Evolutionary conservation across 2,329 filamentous ascomycete species (phyloP).

Genomic region (Monosporascus sp.): DNA sequence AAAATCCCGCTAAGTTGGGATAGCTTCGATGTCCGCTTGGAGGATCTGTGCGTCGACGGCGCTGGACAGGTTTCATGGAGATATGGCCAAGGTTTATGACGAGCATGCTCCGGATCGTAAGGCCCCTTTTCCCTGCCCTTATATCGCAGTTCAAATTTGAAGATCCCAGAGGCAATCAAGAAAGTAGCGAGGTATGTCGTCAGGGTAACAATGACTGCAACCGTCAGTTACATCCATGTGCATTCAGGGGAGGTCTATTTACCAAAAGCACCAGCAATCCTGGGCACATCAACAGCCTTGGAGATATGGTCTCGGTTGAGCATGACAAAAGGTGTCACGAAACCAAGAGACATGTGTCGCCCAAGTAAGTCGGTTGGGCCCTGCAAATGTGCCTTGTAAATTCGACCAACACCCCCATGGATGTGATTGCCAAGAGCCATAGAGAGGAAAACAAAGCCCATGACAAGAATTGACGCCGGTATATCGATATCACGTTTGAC

Average conservation of each 20-base stretch:
- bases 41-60: conserved; percentile 5
- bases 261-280: conserved; percentile 23
- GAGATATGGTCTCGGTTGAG: conserved; percentile 25
- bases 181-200: conserved; percentile 20
- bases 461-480: conserved; percentile 26
- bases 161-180: conserved; percentile 15
- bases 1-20: conserved; percentile 9
- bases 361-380: conserved; percentile 27
- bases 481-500: conserved; percentile 19
- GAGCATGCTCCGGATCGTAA: conserved; percentile 17
- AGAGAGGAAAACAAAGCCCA: conserved; percentile 16
- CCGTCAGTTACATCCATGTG: conserved; percentile 1
- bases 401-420: conserved; percentile 8
- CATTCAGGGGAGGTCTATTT: conserved; percentile 1
- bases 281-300: conserved; percentile 16
- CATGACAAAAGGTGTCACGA: conserved; percentile 26
- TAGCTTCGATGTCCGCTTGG: conserved; percentile 13
- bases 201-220: conserved; percentile 20
- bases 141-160: conserved; percentile 17
- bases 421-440: conserved; percentile 20
- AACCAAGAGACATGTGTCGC: conserved; percentile 28
- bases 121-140: conserved; percentile 10
- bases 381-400: conserved; percentile 21
- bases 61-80: conserved; percentile 19
- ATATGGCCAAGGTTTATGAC: conserved; percentile 17